Evolutionary conservation across 2,329 filamentous ascomycete genomes (phyloP), one percentile per base, ranked within the genome.

Genomic region (Fusarium pininemorale): DNA sequence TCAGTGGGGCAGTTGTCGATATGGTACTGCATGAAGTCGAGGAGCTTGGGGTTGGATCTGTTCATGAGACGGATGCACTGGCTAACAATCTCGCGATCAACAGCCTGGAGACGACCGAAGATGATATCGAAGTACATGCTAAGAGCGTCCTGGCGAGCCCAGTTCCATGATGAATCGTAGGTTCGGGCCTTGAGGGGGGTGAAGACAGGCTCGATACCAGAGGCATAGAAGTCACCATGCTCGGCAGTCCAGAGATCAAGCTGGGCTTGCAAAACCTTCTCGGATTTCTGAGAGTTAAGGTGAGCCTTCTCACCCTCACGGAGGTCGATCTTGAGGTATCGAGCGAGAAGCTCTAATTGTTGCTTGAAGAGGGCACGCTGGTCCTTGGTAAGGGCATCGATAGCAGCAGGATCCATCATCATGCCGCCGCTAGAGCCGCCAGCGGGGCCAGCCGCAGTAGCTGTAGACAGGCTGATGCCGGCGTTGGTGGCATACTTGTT

Each of bases 51-150:
- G 82, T 98, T 99, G 39, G 96, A 98, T 72, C 96, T 93, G 87
- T 98, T 99, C 96, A 99, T 99, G 85, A 99, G 96, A 76, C 94
- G 93, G 80, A 99, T 98, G 85, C 96, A 99, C 82, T 95, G 95
- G 84, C 95, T 98, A 81, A 99, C 96, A 79, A 98, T 99, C 83
- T 99, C 96, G 73, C 96, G 94, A 80, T 99, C 96, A 45, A 99
- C 93, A 56, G 92, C 94, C 86, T 96, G 91, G 61, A 99, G 90
- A 70, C 96, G 91, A 66, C 96, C 96, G 79, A 99, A 99, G 80
- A 99, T 98, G 80, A 99, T 97, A 80, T 99, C 96, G 85, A 95
- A 99, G 87, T 96, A 99, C 96, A 99, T 99, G 86, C 90, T 96
- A 61, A 99, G 90, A 35, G 96, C 96, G 83, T 99, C 96, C 82